Evolutionary conservation across 495 filamentous ascomycete genomes (phyloP), one percentile per base, ranked within the genome.

Genomic region (Hypoxylon cercidicola): DNA sequence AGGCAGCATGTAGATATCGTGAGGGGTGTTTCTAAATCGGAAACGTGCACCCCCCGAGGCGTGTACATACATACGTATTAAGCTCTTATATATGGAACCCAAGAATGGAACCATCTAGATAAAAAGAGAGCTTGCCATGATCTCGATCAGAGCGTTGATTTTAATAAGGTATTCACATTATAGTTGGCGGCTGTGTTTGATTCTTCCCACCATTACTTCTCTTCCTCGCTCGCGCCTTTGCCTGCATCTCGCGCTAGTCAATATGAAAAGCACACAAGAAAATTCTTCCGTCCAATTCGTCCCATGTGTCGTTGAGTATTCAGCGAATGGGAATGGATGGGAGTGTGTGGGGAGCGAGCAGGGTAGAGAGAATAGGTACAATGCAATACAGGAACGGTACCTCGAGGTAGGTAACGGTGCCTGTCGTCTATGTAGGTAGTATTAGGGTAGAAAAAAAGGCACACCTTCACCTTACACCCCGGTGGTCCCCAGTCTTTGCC

Each of bases 291-390:
- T 63, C 54, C 48, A 62, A 32, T 53, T 60, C 60, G 50, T 64
- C 60, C 60, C 51, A 60, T 56, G 51, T 68, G 51, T 56, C 46
- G 44, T 63, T 53, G n/a, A 39, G 51, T n/a, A 55, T 41, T 32
- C n/a, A 56, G 55, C 65, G 54, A 68, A 68, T 68, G 60, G 65
- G 65, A 68, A 68, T 30, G 55, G 40, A 68, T 68, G 65, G 65
- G 65, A 63, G 60, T 28, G 41, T 68, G 65, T 68, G 65, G 65
- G 40, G 65, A 68, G 35, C 37, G 23, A 13, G 40, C 60, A 64
- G 55, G 55, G 60, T 25, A 41, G 19, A 3, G 28, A 53, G 40
- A 66, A 55, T 53, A 61, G 45, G 56, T 56, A 53, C 48, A 48
- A 6, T 65, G 57, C 47, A 43, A 10, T 16, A 10, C 16, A 43